phyloP scores from a whole-genome alignment of 2,329 filamentous ascomycete genomes.

The Talaromyces sp. region DNA sequence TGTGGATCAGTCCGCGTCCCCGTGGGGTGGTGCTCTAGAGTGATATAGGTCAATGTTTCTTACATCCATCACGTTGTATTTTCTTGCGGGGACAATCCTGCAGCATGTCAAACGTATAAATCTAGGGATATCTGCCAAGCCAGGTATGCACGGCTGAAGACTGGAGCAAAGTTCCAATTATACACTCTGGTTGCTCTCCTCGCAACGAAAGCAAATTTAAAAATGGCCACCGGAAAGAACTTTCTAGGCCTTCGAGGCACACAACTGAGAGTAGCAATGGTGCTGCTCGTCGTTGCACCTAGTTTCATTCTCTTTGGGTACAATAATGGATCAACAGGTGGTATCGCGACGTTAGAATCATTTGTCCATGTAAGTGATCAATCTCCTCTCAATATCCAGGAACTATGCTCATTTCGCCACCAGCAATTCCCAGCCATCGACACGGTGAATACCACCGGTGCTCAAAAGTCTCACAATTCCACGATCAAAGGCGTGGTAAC shows the following conservation, averaged over 20 bases:
- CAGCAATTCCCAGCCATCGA: constrained; percentile 52
- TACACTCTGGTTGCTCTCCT: not conserved
- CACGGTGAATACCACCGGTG: constrained; percentile 46
- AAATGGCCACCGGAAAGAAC: constrained; percentile 19
- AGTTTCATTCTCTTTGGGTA: constrained; percentile 17
- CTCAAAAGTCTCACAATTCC: constrained; percentile 45
- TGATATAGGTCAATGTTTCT: not conserved
- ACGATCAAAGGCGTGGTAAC: constrained; percentile 48
- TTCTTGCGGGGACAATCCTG: not conserved
- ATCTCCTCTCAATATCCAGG: not conserved
- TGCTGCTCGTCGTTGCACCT: constrained; percentile 52
- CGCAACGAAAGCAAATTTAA: not conserved
- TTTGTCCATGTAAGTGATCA: constrained; percentile 11
- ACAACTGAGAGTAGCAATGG: constrained; percentile 66
- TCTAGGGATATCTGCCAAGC: not conserved
- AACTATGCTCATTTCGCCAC: not conserved
- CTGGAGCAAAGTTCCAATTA: not conserved
- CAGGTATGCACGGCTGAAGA: not conserved
- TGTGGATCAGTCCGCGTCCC: not conserved
- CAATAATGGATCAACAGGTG: constrained; percentile 17
- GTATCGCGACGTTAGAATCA: constrained; percentile 9
- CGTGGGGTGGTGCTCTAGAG: not conserved
- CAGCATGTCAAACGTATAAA: not conserved
- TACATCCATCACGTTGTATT: not conserved
- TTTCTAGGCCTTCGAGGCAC: constrained; percentile 67